phyloP scores from a whole-genome alignment of 345 rosid genomes.

The Eucalyptus cladocalyx region DNA sequence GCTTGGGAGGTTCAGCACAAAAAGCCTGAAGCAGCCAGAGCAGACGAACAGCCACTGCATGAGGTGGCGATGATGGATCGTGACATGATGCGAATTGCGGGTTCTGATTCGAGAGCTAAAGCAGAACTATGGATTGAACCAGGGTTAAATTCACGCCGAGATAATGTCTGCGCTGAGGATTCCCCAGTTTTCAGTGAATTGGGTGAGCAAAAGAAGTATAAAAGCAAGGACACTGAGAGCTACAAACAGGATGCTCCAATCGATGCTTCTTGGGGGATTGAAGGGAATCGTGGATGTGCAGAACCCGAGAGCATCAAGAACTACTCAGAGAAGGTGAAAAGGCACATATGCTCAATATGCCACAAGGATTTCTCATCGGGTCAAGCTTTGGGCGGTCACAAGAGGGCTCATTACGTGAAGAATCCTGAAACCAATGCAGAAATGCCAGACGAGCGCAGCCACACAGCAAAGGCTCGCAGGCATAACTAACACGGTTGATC shows the following conservation, averaged over 20 bases:
- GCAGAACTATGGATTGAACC: background rate
- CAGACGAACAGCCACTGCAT: background rate
- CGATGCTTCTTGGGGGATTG: background rate
- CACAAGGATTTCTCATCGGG: background rate
- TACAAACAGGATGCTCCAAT: background rate
- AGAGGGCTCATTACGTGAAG: background rate
- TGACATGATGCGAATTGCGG: background rate
- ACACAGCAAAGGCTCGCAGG: background rate
- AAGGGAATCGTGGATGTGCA: background rate
- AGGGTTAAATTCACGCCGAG: background rate
- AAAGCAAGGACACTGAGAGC: background rate
- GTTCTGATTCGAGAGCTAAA: background rate
- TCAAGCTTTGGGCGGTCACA: conserved; percentile 54
- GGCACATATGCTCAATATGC: background rate
- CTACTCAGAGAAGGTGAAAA: background rate
- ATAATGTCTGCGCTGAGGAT: background rate
- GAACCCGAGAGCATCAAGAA: background rate
- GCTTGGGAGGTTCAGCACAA: background rate
- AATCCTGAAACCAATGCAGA: background rate
- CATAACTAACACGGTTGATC: background rate
- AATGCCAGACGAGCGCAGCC: background rate
- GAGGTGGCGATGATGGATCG: background rate
- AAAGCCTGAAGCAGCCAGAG: background rate
- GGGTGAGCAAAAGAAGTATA: background rate
- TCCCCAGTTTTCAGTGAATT: background rate